A percentile compares a stretch with the other conserved stretches of the same genome.
Conservation (phyloP, 257 asterid genomes). For the Phtheirospermum japonicum region DNA sequence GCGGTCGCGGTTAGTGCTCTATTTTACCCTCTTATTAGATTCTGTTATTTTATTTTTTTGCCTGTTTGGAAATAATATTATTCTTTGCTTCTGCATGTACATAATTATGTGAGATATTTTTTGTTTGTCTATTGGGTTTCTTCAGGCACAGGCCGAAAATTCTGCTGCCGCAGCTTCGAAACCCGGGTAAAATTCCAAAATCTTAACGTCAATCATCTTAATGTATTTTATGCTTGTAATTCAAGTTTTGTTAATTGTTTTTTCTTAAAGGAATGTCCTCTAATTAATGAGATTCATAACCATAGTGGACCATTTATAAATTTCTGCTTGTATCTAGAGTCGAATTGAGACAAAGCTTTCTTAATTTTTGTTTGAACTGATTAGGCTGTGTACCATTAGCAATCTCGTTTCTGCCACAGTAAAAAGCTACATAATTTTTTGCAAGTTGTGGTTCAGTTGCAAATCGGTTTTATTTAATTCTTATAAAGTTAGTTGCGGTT, state of each 20-base stretch:
- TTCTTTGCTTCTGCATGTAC: not conserved
- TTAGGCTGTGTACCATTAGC: too few species aligned
- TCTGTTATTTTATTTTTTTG: not conserved
- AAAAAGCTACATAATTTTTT: too few species aligned
- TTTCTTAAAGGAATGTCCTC: too few species aligned
- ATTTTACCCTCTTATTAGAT: too few species aligned
- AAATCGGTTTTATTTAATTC: too few species aligned
- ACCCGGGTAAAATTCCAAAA: constrained; percentile 46
- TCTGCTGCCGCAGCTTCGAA: constrained; percentile 49
- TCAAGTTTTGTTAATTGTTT: too few species aligned
- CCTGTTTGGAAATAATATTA: not conserved
- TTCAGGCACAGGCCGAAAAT: constrained; percentile 52
- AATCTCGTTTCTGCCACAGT: too few species aligned
- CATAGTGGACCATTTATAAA: not conserved
- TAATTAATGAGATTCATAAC: not conserved
- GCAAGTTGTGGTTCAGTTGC: too few species aligned
- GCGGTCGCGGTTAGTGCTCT: constrained; percentile 55
- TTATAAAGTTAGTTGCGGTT: too few species aligned
- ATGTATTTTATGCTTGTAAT: not conserved
- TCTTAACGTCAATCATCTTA: not conserved
- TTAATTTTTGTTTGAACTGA: not conserved
- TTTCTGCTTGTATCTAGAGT: not conserved
- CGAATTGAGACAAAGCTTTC: not conserved
- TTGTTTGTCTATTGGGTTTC: constrained; percentile 8
- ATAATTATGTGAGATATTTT: not conserved